Evolutionary conservation across 495 filamentous ascomycete genomes (phyloP).

Genomic region (Hypomontagnella submonticulosa): DNA sequence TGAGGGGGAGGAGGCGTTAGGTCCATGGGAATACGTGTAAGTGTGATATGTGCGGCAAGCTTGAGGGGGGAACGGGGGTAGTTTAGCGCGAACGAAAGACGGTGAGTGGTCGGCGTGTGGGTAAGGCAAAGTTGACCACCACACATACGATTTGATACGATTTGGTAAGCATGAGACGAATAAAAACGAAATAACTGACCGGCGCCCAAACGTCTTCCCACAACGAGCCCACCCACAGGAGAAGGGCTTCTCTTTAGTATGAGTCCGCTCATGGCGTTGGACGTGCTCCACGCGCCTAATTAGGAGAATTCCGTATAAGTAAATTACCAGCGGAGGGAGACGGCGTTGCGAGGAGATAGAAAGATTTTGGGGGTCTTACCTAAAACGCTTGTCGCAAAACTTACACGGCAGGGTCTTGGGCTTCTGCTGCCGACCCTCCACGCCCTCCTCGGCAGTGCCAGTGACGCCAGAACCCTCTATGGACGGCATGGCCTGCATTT

Average conservation of each 20-base stretch:
- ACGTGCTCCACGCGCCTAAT: slow-evolving; percentile 69
- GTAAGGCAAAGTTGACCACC: slow-evolving; percentile 38
- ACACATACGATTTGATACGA: slow-evolving; percentile 23
- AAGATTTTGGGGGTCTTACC: slow-evolving; percentile 52
- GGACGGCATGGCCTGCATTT: slow-evolving; percentile 62
- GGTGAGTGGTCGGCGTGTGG: slow-evolving; percentile 37
- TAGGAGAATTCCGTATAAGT: slow-evolving; percentile 48
- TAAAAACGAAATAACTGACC: slow-evolving; percentile 56
- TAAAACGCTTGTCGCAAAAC: slow-evolving; percentile 67
- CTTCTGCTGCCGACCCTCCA: slow-evolving; percentile 62
- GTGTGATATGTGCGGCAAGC: slow-evolving; percentile 24
- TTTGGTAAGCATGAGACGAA: slow-evolving; percentile 24
- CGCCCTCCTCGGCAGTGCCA: slow-evolving; percentile 56
- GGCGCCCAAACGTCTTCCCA: slow-evolving; percentile 67
- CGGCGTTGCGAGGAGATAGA: slow-evolving; percentile 46
- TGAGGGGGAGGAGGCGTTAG: slow-evolving; percentile 32
- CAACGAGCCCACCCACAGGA: slow-evolving; percentile 63
- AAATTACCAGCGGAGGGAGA: slow-evolving; percentile 56
- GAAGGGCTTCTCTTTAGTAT: slow-evolving; percentile 71
- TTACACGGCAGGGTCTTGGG: slow-evolving; percentile 65
- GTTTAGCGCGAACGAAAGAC: slow-evolving; percentile 41
- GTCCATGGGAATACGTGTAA: slow-evolving; percentile 19
- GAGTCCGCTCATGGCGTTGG: slow-evolving; percentile 69
- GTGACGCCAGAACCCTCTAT: slow-evolving; percentile 58
- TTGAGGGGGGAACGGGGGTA: slow-evolving; percentile 29